These are phyloP conservation scores for Actinomortierella ambigua DNA, from an alignment of 371 early-diverging fungal species.

Conservation along the genomic window DNA sequence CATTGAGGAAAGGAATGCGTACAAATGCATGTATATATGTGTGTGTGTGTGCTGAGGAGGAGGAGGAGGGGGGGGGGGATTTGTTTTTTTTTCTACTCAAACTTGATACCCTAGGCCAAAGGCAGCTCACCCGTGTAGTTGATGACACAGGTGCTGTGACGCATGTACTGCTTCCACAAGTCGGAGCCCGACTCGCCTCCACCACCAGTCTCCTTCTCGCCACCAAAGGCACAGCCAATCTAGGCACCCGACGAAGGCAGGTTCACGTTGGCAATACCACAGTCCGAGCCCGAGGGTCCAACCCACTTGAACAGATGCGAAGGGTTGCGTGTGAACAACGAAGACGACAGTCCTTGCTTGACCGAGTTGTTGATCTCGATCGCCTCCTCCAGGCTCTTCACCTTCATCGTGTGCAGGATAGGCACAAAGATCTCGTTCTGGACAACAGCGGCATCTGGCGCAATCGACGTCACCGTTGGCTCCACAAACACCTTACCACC, in stretches of 20 bases:
- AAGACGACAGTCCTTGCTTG: conserved; percentile 89
- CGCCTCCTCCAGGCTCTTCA: conserved; percentile 86
- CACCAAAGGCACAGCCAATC: conserved; percentile 98
- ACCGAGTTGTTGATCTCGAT: conserved; percentile 91
- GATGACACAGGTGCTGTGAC: conserved; percentile 59
- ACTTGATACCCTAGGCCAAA: conserved; percentile 97
- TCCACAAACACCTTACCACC: conserved; percentile 94
- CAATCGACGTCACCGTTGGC: conserved; percentile 91
- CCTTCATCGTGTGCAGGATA: conserved; percentile 87
- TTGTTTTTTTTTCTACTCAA: conserved; percentile 65
- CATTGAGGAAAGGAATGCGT: no score
- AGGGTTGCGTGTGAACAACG: conserved; percentile 86
- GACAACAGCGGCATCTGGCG: conserved; percentile 77
- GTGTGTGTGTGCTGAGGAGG: no score
- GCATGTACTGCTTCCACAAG: conserved; percentile 90
- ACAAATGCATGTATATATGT: no score
- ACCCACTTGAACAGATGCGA: conserved; percentile 93
- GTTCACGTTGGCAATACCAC: conserved; percentile 97
- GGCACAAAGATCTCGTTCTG: conserved; percentile 97
- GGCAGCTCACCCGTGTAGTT: conserved; percentile 92
- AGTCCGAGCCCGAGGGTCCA: conserved; percentile 92
- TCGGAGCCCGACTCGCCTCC: conserved; percentile 95
- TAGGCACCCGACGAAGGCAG: conserved; percentile 98
- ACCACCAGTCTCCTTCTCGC: conserved; percentile 97
- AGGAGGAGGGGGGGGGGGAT: no score